Evolutionary conservation across 2,329 filamentous ascomycete genomes (phyloP), one percentile per base, ranked within the genome.

Genomic region (Emericellopsis cladophorae): DNA sequence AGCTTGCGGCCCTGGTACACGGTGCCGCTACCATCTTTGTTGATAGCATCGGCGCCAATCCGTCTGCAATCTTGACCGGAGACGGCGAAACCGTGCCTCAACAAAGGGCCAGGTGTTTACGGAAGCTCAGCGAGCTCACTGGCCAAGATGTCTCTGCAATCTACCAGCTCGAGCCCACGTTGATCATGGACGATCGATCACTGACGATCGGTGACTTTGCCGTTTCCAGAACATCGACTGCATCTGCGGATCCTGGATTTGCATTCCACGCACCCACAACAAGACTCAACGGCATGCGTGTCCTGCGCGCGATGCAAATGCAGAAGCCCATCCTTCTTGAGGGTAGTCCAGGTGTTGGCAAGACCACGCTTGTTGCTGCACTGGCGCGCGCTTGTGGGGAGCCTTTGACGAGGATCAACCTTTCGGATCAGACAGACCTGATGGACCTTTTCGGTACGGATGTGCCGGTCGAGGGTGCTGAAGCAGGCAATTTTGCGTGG

Each of bases 401-500:
- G 46, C 82, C 84, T 7, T 64, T 99, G 46, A 95, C 88, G 1
- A 76, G 92, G 51, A 95, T 99, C 61, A 99, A 99, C 54, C 68
- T 99, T 44, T 96, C 92, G 0, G 92, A 98, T 51, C 92, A 98
- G 62, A 98, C 93, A 0, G 92, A 98, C 59, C 66, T 98, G 39
- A 95, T 96, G 74, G 92, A 98, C 57, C 68, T 98, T 1, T 98
- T 98, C 57, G 92, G 92, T 44, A 95, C 90, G 0, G 92, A 98
- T 64, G 87, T 95, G 7, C 92, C 92, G 0, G 80, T 95, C 4
- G 92, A 96, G 61, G 89, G 88, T n/a, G 87, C 84, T 1, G 79
- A 84, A 52, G 83, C 88, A 7, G 92, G 92, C 1, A 83, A 85
- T 44, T 98, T 98, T 54, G 82, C 85, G 1, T 98, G 92, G 92